Evolutionary conservation across 2,329 filamentous ascomycete genomes (phyloP).

Genomic region (Arthrobotrys sphaeroides): DNA sequence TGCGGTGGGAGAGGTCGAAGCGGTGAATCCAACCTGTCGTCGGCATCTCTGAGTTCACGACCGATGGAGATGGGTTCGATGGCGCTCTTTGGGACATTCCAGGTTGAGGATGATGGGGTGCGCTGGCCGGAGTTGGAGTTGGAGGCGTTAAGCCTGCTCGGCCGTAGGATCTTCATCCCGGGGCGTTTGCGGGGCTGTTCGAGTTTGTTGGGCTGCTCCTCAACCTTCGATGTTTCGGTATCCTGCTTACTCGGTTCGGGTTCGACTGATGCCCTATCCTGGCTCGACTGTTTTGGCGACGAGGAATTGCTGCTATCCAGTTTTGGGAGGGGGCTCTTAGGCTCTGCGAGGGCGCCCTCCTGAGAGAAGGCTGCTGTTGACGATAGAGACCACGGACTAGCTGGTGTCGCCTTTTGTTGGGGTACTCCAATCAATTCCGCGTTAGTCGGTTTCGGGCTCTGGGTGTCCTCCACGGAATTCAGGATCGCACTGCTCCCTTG

Average conservation of each 20-base stretch:
- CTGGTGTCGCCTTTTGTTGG: constrained; percentile 27
- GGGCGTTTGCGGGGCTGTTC: constrained; percentile 44
- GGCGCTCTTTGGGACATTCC: constrained; percentile 53
- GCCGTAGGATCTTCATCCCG: constrained; percentile 50
- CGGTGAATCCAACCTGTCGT: constrained; percentile 41
- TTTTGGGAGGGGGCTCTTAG: constrained; percentile 46
- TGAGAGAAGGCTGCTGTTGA: constrained; percentile 47
- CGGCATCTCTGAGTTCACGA: constrained; percentile 31
- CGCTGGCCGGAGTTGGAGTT: constrained; percentile 35
- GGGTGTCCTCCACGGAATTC: constrained; percentile 34
- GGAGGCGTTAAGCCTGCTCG: constrained; percentile 37
- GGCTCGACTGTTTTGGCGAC: constrained; percentile 1
- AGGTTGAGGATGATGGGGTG: constrained; percentile 47
- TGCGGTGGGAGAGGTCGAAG: constrained; percentile 29
- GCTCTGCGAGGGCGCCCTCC: constrained; percentile 35
- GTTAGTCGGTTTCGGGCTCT: constrained; percentile 7
- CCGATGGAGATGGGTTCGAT: constrained; percentile 49
- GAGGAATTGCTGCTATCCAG: constrained; percentile 27
- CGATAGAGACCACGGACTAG: constrained; percentile 49
- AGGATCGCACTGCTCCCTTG: constrained; percentile 51
- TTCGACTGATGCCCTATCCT: constrained; percentile 30
- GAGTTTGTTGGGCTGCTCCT: constrained; percentile 25
- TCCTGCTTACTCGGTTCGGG: constrained; percentile 24
- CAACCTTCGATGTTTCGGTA: not conserved
- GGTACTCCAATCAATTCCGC: constrained; percentile 21